Evolutionary conservation across 257 asterid genomes (phyloP), one percentile per base, ranked within the genome.

Genomic region (Anisodus acutangulus): DNA sequence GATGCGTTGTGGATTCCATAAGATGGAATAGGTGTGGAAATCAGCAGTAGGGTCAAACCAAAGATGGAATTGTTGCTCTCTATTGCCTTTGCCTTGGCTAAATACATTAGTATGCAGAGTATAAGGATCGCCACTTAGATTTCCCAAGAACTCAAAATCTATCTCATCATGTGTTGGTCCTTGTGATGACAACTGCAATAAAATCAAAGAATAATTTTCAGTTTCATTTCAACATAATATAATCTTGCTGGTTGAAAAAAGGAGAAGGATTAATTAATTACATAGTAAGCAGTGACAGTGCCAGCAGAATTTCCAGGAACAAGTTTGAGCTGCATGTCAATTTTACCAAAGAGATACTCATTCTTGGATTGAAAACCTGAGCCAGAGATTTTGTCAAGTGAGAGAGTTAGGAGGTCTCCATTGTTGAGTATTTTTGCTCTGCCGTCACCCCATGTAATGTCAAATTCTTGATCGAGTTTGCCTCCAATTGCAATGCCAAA

Each of bases 101-200:
- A 67, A 67, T 1, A 67, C 74, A 6, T 67, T 67, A 37, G 74
- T 67, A 0, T 67, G 74, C 0, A 67, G 74, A 35, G 74, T 67
- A 37, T 67, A 67, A 67, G 74, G 74, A 67, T 67, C 74, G 35
- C 74, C 74, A 35, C 74, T 67, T 12, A 67, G 0, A 67, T 67
- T 67, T 67, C 47, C 74, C 74, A 67, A 67, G 74, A 67, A 67
- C 3, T 67, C 74, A 35, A 67, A 67, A 67, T 67, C 74, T 35
- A 67, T 67, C 22, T 67, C 74, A 67, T 67, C 49, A 67, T 67
- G 74, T 13, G 74, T 67, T 67, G 49, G 11, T 13, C 74, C 74
- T 67, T 67, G 49, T 67, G 74, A 67, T 35, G 74, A 67, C 74
- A 67, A 67, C 74, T 67, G 49, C 47, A 67, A 35, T 13, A 13